Percentiles rank a stretch among this genome's conserved stretches.
phyloP scores from a whole-genome alignment of 257 asterid genomes.

The Fraxinus anomala region DNA sequence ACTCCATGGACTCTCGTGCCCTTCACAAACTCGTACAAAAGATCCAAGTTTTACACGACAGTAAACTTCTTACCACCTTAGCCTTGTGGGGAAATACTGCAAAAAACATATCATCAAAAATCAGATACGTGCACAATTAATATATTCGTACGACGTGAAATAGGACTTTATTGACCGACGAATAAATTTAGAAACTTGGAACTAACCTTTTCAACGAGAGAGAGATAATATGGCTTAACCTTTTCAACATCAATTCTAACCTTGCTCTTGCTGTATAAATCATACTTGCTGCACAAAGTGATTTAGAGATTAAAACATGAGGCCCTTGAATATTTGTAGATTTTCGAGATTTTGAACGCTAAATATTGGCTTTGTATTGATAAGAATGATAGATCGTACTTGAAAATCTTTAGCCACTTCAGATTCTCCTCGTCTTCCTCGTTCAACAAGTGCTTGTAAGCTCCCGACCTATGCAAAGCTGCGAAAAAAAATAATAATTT shows the following conservation, averaged over 20 bases:
- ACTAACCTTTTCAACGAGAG: constrained; percentile 68
- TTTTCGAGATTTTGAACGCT: neutral
- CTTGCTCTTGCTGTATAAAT: constrained; percentile 81
- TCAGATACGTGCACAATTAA: neutral
- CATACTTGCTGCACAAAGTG: constrained; percentile 63
- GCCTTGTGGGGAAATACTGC: constrained; percentile 60
- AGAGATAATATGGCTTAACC: constrained; percentile 76
- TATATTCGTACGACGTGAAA: neutral
- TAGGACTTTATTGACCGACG: neutral
- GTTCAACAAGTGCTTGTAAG: constrained; percentile 69
- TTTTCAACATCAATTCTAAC: constrained; percentile 62
- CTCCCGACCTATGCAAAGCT: constrained; percentile 75
- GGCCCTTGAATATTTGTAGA: neutral
- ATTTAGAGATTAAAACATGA: neutral
- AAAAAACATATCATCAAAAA: neutral
- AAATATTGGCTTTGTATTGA: neutral
- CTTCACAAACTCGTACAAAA: neutral
- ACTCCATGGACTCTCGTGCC: neutral
- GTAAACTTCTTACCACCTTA: constrained; percentile 49
- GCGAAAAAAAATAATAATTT: constrained; percentile 24
- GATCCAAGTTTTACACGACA: neutral
- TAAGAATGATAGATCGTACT: constrained; percentile 31
- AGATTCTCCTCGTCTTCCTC: constrained; percentile 67
- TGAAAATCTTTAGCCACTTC: constrained; percentile 70
- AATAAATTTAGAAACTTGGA: neutral